Evolutionary conservation across 257 asterid genomes (phyloP).

Genomic region (Euphrasia confusa): DNA sequence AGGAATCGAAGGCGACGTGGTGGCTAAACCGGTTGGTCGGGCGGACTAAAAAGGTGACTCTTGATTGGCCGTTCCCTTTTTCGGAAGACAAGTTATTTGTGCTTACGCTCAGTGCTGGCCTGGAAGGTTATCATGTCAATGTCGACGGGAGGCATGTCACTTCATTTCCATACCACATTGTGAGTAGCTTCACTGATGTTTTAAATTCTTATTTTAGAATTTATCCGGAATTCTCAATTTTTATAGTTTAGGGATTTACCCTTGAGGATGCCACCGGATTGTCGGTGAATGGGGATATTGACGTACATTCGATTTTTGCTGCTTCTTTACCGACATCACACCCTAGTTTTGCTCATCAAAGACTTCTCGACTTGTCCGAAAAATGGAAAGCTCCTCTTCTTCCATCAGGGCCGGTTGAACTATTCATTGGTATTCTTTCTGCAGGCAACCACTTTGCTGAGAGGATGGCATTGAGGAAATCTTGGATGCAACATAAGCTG

Average conservation of each 20-base stretch:
- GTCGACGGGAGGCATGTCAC: constrained; percentile 94
- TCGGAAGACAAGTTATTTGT: constrained; percentile 74
- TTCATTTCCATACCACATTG: constrained; percentile 89
- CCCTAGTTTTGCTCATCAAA: constrained; percentile 91
- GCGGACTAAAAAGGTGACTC: constrained; percentile 55
- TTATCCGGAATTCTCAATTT: neutral
- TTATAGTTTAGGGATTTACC: constrained; percentile 60
- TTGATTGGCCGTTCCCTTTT: constrained; percentile 93
- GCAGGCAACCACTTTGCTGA: constrained; percentile 98
- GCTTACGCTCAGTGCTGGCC: constrained; percentile 89
- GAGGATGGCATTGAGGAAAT: constrained; percentile 88
- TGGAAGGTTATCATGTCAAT: constrained; percentile 86
- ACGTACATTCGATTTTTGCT: constrained; percentile 68
- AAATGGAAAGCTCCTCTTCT: constrained; percentile 83
- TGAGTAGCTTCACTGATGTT: constrained; percentile 32
- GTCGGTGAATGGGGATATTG: constrained; percentile 70
- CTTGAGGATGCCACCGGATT: constrained; percentile 98
- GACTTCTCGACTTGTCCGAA: constrained; percentile 71
- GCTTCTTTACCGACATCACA: constrained; percentile 88
- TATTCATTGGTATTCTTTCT: constrained; percentile 88
- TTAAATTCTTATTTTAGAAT: constrained; percentile 1
- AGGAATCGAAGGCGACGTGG: constrained; percentile 72
- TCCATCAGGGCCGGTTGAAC: constrained; percentile 49
- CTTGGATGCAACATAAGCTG: constrained; percentile 88
- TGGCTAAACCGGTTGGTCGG: constrained; percentile 83